Base-by-base conservation (phyloP, 768 basidiomycete genomes). In the Amanita inopinata region DNA sequence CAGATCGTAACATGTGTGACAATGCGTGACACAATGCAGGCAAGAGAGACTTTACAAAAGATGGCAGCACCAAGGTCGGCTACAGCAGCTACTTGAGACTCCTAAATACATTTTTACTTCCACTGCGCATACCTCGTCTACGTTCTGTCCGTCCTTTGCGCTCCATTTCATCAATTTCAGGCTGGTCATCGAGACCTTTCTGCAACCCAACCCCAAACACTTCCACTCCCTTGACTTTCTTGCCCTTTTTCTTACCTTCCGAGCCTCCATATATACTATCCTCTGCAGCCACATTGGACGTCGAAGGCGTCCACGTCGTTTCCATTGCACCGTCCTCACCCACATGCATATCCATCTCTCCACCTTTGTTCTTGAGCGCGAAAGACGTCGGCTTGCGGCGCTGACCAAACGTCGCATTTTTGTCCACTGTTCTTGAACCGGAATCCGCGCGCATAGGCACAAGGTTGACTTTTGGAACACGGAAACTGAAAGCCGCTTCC, bases 191-290 rank as follows among this genome's bases (percentile, higher is more conserved):
- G 2, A 74, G 72, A 1, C 88, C 89, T 52, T 71, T 81, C 68
- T 96, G 90, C 79, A 98, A 66, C 17, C 92, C 91, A 33, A 80
- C 84, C 19, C 91, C 92, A 55, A 94, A 93, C 33, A 61, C 62
- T 61, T 92, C 88, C 32, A 80, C 75, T 19, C 78, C 81, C 57
- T 76, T 81, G 53, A 71, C 64, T 49, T 60, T 56, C 34, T 44
- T 38, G 38, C 56, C 62, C 55, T 61, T 53, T 15, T 49, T 54
- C 42, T 53, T 32, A 38, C 38, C 31, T 32, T 44, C 57, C 45
- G 50, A 51, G 38, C 54, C 57, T 42, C 53, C 54, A n/a, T 51
- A 48, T 40, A 48, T 46, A 33, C 61, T 63, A 5, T 56, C 61
- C 23, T 62, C 62, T 47, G 67, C 68, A 40, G 47, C 56, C 30